A percentile compares a stretch with the other conserved stretches of the same genome.
Conservation (phyloP, 345 rosid genomes). For the Linum usitatissimum region DNA sequence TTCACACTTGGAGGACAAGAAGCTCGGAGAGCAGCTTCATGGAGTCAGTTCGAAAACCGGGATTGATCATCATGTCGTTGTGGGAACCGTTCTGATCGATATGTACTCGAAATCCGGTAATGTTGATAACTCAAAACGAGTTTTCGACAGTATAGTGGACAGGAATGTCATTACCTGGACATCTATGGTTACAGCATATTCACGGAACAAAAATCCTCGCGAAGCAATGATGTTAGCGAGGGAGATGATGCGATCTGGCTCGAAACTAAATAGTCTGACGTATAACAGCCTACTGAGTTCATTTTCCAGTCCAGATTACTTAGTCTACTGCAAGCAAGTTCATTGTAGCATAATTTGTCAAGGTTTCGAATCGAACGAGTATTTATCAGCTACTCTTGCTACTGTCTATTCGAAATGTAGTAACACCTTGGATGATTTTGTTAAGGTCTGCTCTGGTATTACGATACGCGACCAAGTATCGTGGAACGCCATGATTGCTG, state of each 20-base stretch:
- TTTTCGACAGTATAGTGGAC: background rate
- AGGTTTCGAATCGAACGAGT: background rate
- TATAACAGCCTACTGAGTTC: constrained; percentile 2
- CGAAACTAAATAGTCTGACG: background rate
- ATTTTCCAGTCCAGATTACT: background rate
- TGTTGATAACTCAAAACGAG: background rate
- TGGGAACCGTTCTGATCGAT: background rate
- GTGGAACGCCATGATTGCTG: constrained; percentile 1
- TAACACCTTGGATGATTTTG: background rate
- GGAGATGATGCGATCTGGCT: background rate
- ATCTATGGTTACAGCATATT: background rate
- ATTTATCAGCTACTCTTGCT: background rate
- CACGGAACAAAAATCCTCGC: background rate
- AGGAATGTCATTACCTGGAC: constrained; percentile 1
- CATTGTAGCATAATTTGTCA: background rate
- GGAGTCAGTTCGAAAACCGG: background rate
- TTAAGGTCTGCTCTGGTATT: background rate
- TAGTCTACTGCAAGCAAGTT: constrained; percentile 1
- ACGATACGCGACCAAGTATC: background rate
- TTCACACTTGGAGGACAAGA: background rate
- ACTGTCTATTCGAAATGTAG: constrained; percentile 1
- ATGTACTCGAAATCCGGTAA: background rate
- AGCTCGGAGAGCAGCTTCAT: background rate
- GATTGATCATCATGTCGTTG: background rate
- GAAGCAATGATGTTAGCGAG: background rate